Evolutionary conservation across 1,139 yeast genomes (phyloP).

Genomic region (Nakaseomyces nivariensis): DNA sequence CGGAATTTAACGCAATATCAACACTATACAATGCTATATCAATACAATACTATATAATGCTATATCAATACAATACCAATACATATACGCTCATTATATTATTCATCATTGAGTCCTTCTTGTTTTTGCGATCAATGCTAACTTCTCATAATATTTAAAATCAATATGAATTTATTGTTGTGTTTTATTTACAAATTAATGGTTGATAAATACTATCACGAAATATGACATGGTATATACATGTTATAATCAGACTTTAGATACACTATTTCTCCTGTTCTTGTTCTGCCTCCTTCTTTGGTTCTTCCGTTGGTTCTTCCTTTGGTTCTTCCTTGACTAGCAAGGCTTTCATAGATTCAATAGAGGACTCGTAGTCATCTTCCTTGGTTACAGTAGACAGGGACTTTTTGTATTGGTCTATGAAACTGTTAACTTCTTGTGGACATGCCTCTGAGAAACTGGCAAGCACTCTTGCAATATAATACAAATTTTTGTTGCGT

Average conservation of each 20-base stretch:
- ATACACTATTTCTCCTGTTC: neutral
- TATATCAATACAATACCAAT: too few relatives aligned
- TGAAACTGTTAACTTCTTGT: conserved; percentile 16
- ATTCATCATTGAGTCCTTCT: too few relatives aligned
- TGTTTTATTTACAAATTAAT: neutral
- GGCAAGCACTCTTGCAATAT: conserved; percentile 18
- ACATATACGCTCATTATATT: too few relatives aligned
- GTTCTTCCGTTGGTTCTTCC: neutral
- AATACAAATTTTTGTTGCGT: conserved; percentile 16
- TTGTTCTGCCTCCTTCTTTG: neutral
- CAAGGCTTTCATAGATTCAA: conserved; percentile 5
- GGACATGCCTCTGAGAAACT: conserved; percentile 23
- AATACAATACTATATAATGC: too few relatives aligned
- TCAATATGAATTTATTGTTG: too few relatives aligned
- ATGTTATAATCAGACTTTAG: too few relatives aligned
- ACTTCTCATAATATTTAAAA: too few relatives aligned
- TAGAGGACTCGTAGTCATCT: conserved; percentile 18
- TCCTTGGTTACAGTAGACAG: conserved; percentile 7
- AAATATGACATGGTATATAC: neutral
- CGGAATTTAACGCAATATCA: neutral
- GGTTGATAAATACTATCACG: neutral
- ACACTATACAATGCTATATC: too few relatives aligned
- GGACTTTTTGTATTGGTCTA: conserved; percentile 13
- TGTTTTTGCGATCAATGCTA: too few relatives aligned
- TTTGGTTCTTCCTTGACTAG: neutral